These are phyloP conservation scores for Mycosphaerella arachidis DNA, from an alignment of 2,329 filamentous ascomycete genomes.

Conservation along the genomic window DNA sequence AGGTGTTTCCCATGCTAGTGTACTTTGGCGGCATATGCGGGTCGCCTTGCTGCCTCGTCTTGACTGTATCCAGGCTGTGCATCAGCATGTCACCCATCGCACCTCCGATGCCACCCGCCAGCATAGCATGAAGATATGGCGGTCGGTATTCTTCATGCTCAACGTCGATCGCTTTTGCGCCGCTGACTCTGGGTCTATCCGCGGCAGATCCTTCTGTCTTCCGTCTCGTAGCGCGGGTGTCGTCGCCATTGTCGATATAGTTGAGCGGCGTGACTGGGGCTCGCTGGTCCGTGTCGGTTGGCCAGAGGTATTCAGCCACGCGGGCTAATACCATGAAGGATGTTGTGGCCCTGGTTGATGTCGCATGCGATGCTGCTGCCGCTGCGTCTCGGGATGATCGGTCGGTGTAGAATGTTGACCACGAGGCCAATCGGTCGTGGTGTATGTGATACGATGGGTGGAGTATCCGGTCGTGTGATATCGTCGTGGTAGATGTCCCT, in stretches of 20 bases:
- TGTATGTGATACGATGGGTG: neutral
- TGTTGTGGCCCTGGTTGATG: conserved; percentile 16
- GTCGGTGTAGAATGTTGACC: neutral
- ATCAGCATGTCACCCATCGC: conserved; percentile 95
- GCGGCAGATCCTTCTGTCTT: conserved; percentile 32
- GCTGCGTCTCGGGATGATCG: neutral
- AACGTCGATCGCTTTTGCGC: conserved; percentile 19
- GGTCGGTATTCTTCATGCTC: conserved; percentile 43
- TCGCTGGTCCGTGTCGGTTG: conserved; percentile 24
- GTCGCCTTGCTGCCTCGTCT: conserved; percentile 95
- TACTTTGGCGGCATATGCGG: conserved; percentile 91
- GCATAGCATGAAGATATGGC: conserved; percentile 63
- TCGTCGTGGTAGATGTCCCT: neutral
- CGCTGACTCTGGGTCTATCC: conserved; percentile 24
- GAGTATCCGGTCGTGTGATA: neutral
- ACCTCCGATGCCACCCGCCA: conserved; percentile 88
- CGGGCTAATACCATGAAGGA: conserved; percentile 48
- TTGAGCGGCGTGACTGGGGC: conserved; percentile 26
- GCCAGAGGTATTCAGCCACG: conserved; percentile 45
- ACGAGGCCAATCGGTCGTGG: too few relatives aligned
- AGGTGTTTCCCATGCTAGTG: conserved; percentile 81
- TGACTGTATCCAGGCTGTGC: conserved; percentile 98
- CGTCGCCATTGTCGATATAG: conserved; percentile 36
- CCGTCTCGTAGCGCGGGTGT: conserved; percentile 27
- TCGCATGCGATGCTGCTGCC: conserved; percentile 16